Conservation (phyloP, 306 rosid species). For the Castanea sativa region DNA sequence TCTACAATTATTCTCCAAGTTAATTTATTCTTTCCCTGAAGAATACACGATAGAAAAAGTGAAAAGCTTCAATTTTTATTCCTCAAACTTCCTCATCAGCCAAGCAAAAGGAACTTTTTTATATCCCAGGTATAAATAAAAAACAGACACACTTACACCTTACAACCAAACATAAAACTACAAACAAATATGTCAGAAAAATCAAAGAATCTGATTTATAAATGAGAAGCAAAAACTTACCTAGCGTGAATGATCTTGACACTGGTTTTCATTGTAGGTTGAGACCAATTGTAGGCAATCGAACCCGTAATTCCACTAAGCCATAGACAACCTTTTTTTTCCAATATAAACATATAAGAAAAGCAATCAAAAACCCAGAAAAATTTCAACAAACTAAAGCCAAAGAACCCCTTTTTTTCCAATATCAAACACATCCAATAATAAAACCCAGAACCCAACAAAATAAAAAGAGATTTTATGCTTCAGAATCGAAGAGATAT, state of each 20-base stretch:
- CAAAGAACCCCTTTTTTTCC: not conserved
- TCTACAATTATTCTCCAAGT: not conserved
- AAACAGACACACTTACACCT: too few relatives aligned
- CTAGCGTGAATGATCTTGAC: slow-evolving; percentile 95
- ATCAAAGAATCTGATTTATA: not conserved
- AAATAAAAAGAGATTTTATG: not conserved
- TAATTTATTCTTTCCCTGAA: not conserved
- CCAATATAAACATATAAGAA: slow-evolving; percentile 2
- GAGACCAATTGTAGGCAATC: slow-evolving; percentile 94
- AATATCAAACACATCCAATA: not conserved
- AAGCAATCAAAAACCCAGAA: not conserved
- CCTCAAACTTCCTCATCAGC: not conserved
- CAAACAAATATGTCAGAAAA: not conserved
- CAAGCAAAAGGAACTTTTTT: not conserved
- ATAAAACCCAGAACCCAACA: not conserved
- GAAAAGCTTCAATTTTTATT: not conserved
- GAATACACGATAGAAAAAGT: not conserved
- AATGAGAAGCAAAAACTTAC: slow-evolving; percentile 23
- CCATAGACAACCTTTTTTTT: slow-evolving; percentile 80
- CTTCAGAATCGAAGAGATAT: not conserved
- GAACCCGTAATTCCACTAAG: slow-evolving; percentile 86
- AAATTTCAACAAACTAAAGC: not conserved
- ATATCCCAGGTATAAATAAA: not conserved
- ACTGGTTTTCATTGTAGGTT: slow-evolving; percentile 88
- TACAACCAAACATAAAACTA: not conserved